Base-by-base conservation (phyloP, 768 basidiomycete genomes). In the Paxillus rubicundulus region DNA sequence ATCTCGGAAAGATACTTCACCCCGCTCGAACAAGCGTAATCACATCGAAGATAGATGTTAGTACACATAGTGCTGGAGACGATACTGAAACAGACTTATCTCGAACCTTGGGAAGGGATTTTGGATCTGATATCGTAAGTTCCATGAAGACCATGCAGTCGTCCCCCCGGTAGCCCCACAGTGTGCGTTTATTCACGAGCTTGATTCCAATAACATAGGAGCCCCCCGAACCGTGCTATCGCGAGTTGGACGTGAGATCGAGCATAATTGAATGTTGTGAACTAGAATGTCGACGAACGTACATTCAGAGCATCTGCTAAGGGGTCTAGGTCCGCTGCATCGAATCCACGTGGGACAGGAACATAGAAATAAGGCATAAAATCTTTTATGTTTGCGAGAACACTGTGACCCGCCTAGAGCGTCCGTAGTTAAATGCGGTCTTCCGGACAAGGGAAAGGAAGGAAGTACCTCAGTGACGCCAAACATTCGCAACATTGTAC, bases 341-440 rank as follows among this genome's bases (percentile, higher is more conserved):
- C 72, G 58, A 98, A 93, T 0, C 94, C 94, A 16, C 87, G 81
- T 30, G 97, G 97, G 28, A 86, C 82, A 3, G 91, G 78, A 38
- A 98, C 72, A 61, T 93, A 99, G 70, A 99, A 97, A 70, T 99
- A 98, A 0, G 97, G 96, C 45, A 84, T 70, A 66, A 97, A 98
- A 32, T 84, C 84, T 2, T 78, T 85, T 45, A 99, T 79, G 55
- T 87, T 82, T 3, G 86, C 87, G 14, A 98, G 78, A 2, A 98
- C 89, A 51, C 95, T 98, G 66, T 98, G 82, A 0, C 96, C 96
- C 2, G 74, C 77, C 89, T 95, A 44, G 24, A 42, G 34, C 4
- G 45, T 49, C 45, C 24, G 37, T 17, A 9, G 39, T 48, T 58
- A 20, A 47, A 28, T 40, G 38, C 51, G 32, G 12, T 47, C 41